Base-by-base conservation (phyloP, 192 early-diverging fungal genomes). In the Podila epicladia region DNA sequence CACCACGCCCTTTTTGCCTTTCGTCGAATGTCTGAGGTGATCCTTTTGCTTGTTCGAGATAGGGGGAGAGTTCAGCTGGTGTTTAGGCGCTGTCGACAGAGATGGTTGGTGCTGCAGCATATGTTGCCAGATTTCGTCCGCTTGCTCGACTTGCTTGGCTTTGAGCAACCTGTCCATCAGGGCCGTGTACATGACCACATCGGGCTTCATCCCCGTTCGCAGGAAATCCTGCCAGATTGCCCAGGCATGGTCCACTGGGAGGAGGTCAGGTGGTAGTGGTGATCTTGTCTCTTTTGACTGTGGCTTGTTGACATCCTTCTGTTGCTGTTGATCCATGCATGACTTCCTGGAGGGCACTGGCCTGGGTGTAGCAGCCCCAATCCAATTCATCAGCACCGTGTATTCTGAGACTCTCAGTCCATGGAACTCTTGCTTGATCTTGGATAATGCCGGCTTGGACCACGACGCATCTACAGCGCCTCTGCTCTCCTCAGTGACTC, bases 131-230 rank as follows among this genome's bases (percentile, higher is more conserved):
- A 80, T 64, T 49, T 72, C 69, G 17, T 69, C 57, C 17, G 71
- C 77, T 1, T 71, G 77, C 24, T 51, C 67, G 32, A 53, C 64
- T n/a, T 80, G 66, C 66, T 69, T 72, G 45, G 77, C 62, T 8
- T 65, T 69, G 33, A 80, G 71, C 9, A 80, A 24, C 24, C 29
- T 37, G 28, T 73, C 67, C 41, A 80, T 65, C 31, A 80, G 28
- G 19, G 51, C 51, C 3, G 77, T 80, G 28, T 68, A 80, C 12
- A 80, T 26, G 9, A 80, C 77, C 20, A 80, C 71, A 26, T 80
- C 77, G 12, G 77, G 71, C 35, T 73, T 73, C 77, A 80, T 80
- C 1, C 77, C 77, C 32, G 77, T 80, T 55, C 65, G 37, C 9
- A 72, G 11, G 29, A 80, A 73, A 38, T 80, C 77, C 19, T 80